Percentiles rank a stretch among this genome's conserved stretches.
These are phyloP conservation scores for Penicillium macrosclerotiorum DNA, from an alignment of 495 filamentous ascomycete genomes.

Conservation along the genomic window DNA sequence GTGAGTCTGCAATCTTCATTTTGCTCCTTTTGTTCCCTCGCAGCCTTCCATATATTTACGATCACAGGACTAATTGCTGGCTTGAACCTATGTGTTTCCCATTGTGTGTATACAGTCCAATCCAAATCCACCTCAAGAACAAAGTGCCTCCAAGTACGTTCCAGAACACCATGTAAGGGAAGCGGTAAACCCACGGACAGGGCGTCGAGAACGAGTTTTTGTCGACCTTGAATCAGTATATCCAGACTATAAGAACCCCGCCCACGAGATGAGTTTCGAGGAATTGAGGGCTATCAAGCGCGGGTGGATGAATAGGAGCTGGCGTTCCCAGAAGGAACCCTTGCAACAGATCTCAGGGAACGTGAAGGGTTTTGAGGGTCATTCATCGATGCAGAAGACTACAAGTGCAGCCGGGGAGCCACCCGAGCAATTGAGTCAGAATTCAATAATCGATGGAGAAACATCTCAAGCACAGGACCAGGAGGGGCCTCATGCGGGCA, in stretches of 20 bases:
- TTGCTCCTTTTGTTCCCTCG: conserved; percentile 27
- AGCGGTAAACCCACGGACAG: conserved; percentile 72
- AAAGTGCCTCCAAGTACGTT: conserved; percentile 32
- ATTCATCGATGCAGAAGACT: conserved; percentile 10
- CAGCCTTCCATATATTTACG: conserved; percentile 76
- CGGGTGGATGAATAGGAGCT: conserved; percentile 74
- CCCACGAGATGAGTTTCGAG: conserved; percentile 80
- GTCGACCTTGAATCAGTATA: conserved; percentile 84
- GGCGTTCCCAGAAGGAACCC: conserved; percentile 47
- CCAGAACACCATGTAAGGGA: conserved; percentile 62
- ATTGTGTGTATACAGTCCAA: conserved; percentile 61
- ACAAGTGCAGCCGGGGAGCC: conserved; percentile 17
- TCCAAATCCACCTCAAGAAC: conserved; percentile 41
- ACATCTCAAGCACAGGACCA: conserved; percentile 17
- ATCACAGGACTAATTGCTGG: conserved; percentile 92
- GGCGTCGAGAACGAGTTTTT: conserved; percentile 78
- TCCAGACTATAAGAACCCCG: conserved; percentile 64
- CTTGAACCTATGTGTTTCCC: conserved; percentile 55
- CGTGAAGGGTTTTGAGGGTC: conserved; percentile 12
- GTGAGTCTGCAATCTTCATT: conserved; percentile 58
- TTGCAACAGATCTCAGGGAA: conserved; percentile 43
- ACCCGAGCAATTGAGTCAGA: conserved; percentile 27
- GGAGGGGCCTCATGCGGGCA: conserved; percentile 38
- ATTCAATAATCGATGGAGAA: conserved; percentile 26
- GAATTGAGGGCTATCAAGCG: conserved; percentile 78